Conservation (phyloP, 2,329 filamentous ascomycete genomes). For the Alternaria burnsii region DNA sequence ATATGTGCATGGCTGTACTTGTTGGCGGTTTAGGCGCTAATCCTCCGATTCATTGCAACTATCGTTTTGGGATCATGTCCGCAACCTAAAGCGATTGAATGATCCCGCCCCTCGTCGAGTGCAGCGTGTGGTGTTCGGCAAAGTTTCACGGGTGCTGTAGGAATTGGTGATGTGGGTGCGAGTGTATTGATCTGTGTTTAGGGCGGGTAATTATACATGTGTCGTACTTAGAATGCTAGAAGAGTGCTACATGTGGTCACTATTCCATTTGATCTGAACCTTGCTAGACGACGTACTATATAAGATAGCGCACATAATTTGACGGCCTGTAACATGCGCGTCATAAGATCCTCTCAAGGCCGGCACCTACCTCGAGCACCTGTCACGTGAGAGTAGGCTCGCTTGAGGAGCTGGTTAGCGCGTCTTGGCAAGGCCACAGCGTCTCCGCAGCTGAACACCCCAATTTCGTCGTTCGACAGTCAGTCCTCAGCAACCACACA, state of each 20-base stretch:
- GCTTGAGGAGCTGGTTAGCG: slow-evolving; percentile 32
- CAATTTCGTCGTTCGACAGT: slow-evolving; percentile 21
- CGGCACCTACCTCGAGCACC: neutral
- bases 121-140: slow-evolving; percentile 6
- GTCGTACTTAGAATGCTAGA: neutral
- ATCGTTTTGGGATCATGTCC: slow-evolving; percentile 22
- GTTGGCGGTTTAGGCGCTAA: slow-evolving; percentile 18
- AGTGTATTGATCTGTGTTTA: neutral
- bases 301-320: neutral
- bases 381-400: slow-evolving; percentile 19
- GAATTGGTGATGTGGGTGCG: slow-evolving; percentile 4
- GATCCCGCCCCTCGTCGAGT: slow-evolving; percentile 11
- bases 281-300: neutral
- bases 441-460: slow-evolving; percentile 32
- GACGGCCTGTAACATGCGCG: neutral
- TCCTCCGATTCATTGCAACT: slow-evolving; percentile 23
- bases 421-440: slow-evolving; percentile 19
- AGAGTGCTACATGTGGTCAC: neutral
- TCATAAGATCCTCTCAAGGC: neutral
- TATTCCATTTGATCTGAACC: too few relatives aligned
- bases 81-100: slow-evolving; percentile 9
- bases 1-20: neutral
- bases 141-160: slow-evolving; percentile 2
- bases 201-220: neutral
- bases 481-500: slow-evolving; percentile 47